Evolutionary conservation across 2,329 filamentous ascomycete genomes (phyloP).

Genomic region (Aspergillus fijiensis): DNA sequence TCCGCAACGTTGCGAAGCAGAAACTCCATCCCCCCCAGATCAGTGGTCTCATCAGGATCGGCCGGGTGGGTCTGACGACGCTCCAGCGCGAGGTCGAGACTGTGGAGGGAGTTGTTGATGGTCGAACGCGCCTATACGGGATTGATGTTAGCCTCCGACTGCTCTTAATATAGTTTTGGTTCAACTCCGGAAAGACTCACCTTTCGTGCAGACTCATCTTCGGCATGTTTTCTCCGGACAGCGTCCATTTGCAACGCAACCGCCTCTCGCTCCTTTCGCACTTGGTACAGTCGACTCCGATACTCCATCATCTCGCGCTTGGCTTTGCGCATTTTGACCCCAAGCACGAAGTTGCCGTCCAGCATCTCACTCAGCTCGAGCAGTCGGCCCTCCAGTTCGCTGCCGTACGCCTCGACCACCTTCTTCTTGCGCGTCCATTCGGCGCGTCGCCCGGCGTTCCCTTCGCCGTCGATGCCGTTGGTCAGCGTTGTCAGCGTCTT

Average conservation of each 20-base stretch:
- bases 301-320: constrained; percentile 48
- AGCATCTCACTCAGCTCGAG: constrained; percentile 54
- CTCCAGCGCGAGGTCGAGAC: constrained; percentile 43
- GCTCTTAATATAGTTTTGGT: not conserved
- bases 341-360: constrained; percentile 50
- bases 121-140: constrained; percentile 34
- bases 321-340: constrained; percentile 46
- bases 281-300: constrained; percentile 48
- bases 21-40: constrained; percentile 40
- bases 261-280: constrained; percentile 51
- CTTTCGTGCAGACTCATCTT: constrained; percentile 38
- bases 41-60: constrained; percentile 19
- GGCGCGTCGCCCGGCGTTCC: constrained; percentile 38
- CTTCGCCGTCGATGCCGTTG: constrained; percentile 41
- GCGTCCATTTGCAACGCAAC: constrained; percentile 53
- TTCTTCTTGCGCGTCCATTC: constrained; percentile 48
- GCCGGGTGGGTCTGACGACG: constrained; percentile 32
- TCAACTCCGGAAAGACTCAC: constrained; percentile 24
- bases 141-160: not conserved
- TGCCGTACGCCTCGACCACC: constrained; percentile 49
- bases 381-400: constrained; percentile 50
- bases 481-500: constrained; percentile 46
- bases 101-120: constrained; percentile 46
- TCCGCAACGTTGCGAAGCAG: constrained; percentile 43
- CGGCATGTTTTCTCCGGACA: constrained; percentile 43